Evolutionary conservation across 2,329 filamentous ascomycete genomes (phyloP).

Genomic region (Clarireedia paspali): DNA sequence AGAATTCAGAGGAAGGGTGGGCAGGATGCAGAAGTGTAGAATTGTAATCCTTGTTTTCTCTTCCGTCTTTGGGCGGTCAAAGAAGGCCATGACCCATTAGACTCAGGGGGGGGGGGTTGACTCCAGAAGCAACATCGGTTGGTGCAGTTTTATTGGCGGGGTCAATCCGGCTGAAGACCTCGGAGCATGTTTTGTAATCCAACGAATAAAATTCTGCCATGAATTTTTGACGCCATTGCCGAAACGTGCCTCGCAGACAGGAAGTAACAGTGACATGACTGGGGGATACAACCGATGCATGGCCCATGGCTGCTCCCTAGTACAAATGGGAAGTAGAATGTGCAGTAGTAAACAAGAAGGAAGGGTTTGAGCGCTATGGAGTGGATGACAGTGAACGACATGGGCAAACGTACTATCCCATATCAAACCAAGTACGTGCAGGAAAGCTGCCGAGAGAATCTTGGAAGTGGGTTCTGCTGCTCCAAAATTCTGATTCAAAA

Average conservation of each 20-base stretch:
- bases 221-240: constrained; percentile 11
- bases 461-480: neutral
- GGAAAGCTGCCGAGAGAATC: neutral
- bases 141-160: neutral
- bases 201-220: constrained; percentile 8
- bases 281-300: neutral
- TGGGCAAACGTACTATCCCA: neutral
- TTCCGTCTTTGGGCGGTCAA: constrained; percentile 2
- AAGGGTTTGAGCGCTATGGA: neutral
- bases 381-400: neutral
- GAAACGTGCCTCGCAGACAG: constrained; percentile 10
- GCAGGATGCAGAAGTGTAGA: constrained; percentile 2
- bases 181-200: neutral
- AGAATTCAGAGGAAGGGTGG: neutral
- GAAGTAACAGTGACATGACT: neutral
- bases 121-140: neutral
- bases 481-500: neutral
- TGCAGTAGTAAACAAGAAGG: neutral
- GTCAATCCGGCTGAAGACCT: neutral
- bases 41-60: constrained; percentile 1
- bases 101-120: neutral
- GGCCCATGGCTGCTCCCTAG: neutral
- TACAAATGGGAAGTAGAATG: too few species aligned
- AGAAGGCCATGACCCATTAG: neutral
- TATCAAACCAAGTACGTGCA: neutral